A percentile compares a stretch with the other conserved stretches of the same genome.
These are phyloP conservation scores for Lolium rigidum DNA, from an alignment of 176 grass and related monocot genomes.

Conservation along the genomic window DNA sequence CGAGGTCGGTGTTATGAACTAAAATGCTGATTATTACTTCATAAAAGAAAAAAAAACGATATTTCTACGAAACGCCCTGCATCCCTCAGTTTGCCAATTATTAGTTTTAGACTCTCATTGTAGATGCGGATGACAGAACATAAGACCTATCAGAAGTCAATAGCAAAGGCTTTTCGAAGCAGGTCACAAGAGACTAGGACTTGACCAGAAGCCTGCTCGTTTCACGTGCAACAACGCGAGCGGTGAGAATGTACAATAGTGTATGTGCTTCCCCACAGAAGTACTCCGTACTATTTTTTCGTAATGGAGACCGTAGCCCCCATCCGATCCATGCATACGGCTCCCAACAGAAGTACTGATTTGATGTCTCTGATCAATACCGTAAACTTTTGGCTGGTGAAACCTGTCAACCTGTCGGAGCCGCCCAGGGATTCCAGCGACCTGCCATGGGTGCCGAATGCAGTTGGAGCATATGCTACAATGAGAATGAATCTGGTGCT, in stretches of 20 bases:
- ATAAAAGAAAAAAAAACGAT: no score
- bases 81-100: neutral
- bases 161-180: no score
- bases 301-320: no score
- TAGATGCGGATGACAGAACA: conserved; percentile 9
- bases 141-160: neutral
- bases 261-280: neutral
- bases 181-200: neutral
- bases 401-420: neutral
- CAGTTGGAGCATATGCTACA: neutral
- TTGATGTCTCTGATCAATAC: neutral
- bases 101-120: neutral
- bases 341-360: neutral
- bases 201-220: neutral
- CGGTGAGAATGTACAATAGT: neutral
- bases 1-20: no score
- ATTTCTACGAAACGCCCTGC: neutral
- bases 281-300: no score
- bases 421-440: neutral
- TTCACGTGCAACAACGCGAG: neutral
- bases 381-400: neutral
- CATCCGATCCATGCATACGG: no score
- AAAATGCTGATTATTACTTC: no score
- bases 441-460: neutral
- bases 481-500: neutral